Conservation (phyloP, 257 asterid genomes). For the Rhazya stricta region DNA sequence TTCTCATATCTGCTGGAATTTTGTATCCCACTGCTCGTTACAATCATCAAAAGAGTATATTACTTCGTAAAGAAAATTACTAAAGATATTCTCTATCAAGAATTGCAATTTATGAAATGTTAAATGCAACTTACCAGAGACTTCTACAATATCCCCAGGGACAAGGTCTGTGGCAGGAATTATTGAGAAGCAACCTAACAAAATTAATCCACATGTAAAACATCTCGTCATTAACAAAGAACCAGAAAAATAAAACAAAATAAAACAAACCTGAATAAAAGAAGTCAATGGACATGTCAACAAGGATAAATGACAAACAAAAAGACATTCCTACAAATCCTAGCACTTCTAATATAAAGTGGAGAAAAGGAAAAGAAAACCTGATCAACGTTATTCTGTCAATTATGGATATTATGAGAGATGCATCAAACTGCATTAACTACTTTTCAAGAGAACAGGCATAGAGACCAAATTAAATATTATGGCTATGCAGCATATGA, state of each 20-base stretch:
- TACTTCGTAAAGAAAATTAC: constrained; percentile 11
- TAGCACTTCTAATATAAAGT: not conserved
- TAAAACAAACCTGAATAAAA: not conserved
- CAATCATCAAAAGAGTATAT: constrained; percentile 17
- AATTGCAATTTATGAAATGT: constrained; percentile 17
- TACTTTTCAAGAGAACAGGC: not conserved
- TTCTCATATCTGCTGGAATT: constrained; percentile 98
- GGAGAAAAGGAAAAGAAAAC: not conserved
- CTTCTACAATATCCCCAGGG: constrained; percentile 98
- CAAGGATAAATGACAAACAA: not conserved
- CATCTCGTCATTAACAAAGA: too few species aligned
- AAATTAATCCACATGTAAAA: constrained; percentile 12
- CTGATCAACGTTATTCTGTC: not conserved
- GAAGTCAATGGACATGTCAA: not conserved
- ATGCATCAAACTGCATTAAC: not conserved
- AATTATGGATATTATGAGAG: not conserved
- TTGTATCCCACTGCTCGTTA: constrained; percentile 83
- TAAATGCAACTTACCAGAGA: constrained; percentile 59
- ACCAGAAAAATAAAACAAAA: too few species aligned
- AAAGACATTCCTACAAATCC: not conserved
- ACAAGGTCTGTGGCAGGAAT: constrained; percentile 94
- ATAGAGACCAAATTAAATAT: not conserved
- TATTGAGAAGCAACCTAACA: constrained; percentile 85
- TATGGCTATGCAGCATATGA: not conserved
- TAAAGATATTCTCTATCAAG: not conserved